Conservation (phyloP, 2,329 filamentous ascomycete genomes). For the Alternaria postmessia region DNA sequence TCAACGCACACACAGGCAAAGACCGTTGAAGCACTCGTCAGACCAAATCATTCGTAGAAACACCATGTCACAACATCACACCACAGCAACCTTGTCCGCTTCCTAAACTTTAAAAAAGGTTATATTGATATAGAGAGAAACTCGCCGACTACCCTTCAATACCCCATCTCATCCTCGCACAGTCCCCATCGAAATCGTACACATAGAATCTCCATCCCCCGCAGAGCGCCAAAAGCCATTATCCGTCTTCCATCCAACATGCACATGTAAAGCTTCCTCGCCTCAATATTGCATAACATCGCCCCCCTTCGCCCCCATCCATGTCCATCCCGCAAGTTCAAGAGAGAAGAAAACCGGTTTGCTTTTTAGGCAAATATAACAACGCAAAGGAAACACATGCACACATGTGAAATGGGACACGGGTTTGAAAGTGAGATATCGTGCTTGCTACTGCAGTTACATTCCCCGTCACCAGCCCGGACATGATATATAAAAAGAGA, state of each 20-base stretch:
- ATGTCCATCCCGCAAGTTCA: too few species aligned
- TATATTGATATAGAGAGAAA: constrained; percentile 6
- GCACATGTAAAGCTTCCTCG: too few species aligned
- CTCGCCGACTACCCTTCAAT: constrained; percentile 9
- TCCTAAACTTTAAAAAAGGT: constrained; percentile 9
- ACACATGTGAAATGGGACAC: too few species aligned
- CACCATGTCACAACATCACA: not conserved
- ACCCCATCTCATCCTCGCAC: constrained; percentile 9
- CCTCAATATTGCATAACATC: too few species aligned
- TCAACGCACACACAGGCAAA: too few species aligned
- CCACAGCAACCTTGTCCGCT: not conserved
- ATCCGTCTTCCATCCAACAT: constrained; percentile 16
- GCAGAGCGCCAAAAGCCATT: constrained; percentile 5
- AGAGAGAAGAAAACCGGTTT: too few species aligned
- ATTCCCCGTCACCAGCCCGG: constrained; percentile 20
- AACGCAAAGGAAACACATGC: too few species aligned
- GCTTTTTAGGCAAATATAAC: too few species aligned
- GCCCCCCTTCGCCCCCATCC: too few species aligned
- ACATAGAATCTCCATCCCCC: constrained; percentile 3
- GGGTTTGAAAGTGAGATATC: too few species aligned
- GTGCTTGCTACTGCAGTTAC: constrained; percentile 27
- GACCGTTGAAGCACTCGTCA: too few species aligned
- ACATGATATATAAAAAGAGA: constrained; percentile 1
- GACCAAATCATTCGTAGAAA: not conserved
- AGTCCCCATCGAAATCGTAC: constrained; percentile 14